Conservation (phyloP, 2,329 filamentous ascomycete genomes). For the Ustulina deusta region DNA sequence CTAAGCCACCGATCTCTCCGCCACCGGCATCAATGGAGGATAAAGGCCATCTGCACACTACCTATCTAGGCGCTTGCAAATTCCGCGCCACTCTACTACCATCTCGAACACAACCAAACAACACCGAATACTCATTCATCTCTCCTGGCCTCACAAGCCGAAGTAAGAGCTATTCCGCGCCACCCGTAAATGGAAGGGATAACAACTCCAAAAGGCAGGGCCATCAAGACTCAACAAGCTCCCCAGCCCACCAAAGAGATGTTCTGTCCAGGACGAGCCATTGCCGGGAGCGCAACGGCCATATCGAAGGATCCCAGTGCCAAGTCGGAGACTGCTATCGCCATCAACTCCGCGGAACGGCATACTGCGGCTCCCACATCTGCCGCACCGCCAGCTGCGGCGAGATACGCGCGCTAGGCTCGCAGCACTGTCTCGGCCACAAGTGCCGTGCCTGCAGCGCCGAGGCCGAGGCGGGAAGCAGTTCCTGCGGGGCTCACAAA, state of each 20-base stretch:
- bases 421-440: constrained; percentile 19
- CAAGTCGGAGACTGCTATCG: constrained; percentile 26
- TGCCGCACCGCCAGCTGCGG: constrained; percentile 16
- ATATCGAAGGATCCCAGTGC: constrained; percentile 1
- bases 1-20: not conserved
- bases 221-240: not conserved
- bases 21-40: not conserved
- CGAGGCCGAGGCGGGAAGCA: not conserved
- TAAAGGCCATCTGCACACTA: not conserved
- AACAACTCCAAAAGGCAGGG: not conserved
- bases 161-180: not conserved
- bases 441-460: constrained; percentile 11
- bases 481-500: not conserved
- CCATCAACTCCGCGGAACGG: not conserved
- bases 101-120: not conserved
- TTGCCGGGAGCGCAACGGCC: not conserved
- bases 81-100: not conserved
- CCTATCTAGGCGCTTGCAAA: not conserved
- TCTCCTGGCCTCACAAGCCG: not conserved
- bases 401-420: constrained; percentile 9
- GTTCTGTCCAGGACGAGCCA: not conserved
- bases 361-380: constrained; percentile 23
- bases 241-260: not conserved
- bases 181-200: not conserved
- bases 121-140: not conserved